These are phyloP conservation scores for Fusarium sp. DNA, from an alignment of 2,329 filamentous ascomycete species.

Conservation along the genomic window DNA sequence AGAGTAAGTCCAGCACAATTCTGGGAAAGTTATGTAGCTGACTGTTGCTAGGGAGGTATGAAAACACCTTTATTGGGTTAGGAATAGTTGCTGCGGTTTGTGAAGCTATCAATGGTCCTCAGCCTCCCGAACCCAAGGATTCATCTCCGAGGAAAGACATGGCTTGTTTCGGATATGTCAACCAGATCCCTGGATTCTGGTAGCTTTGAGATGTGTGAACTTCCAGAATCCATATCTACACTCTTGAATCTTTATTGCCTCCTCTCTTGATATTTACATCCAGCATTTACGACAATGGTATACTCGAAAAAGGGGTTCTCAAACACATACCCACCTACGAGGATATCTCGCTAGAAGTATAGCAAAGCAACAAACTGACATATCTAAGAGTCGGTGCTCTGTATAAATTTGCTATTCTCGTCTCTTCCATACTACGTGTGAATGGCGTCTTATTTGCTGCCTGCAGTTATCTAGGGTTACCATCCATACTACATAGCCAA, in stretches of 20 bases:
- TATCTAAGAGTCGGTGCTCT: rapidly evolving
- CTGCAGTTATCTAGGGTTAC: too few species aligned
- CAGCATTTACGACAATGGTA: neutral
- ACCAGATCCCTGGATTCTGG: neutral
- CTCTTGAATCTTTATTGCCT: rapidly evolving
- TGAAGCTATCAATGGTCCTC: rapidly evolving
- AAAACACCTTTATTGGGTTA: too few species aligned
- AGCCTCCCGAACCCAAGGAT: neutral
- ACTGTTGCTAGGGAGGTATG: neutral
- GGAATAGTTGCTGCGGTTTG: neutral
- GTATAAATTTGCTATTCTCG: too few species aligned
- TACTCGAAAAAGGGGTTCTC: too few species aligned
- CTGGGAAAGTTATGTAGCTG: rapidly evolving
- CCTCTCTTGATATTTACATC: neutral
- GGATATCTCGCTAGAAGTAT: rapidly evolving
- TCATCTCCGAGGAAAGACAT: neutral
- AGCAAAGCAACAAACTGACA: rapidly evolving
- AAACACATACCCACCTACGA: rapidly evolving
- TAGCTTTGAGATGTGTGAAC: rapidly evolving
- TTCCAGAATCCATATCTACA: rapidly evolving
- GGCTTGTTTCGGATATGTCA: rapidly evolving
- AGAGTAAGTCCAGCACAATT: neutral
- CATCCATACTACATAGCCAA: too few species aligned
- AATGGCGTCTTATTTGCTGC: too few species aligned
- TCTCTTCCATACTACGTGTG: neutral